Evolutionary conservation across 768 basidiomycete genomes (phyloP), one percentile per base, ranked within the genome.

Genomic region (Tulasnella sp.): DNA sequence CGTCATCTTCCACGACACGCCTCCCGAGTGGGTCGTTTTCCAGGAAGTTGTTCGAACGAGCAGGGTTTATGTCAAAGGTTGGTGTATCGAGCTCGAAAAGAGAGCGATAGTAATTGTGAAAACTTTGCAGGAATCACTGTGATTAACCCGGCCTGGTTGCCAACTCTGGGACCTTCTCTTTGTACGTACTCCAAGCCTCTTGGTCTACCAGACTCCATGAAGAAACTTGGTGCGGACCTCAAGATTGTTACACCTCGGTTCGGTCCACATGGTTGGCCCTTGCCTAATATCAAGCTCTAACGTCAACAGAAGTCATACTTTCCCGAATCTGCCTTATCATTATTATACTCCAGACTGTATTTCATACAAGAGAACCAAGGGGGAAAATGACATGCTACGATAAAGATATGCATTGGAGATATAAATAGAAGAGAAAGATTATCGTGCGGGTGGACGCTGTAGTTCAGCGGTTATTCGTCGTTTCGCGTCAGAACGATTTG

Each of bases 171-270:
- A 75, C 86, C 88, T n/a, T 86, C 91, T 0, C 84, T 98, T 32
- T 98, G 96, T 84, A 92, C 92, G 0, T 98, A 93, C 83, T 95
- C 94, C 9, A 96, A 95, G 84, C 93, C 94, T 1, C 83, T 89
- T 35, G 92, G 92, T 84, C 91, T 84, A 32, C 81, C 83, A 26
- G 77, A 80, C 4, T 78, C 80, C 10, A 76, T 79, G 77, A 80
- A 80, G 32, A 79, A 80, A 80, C 48, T 91, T 74, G 89, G 85
- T 57, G 84, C 86, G 0, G 92, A 95, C 9, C 85, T 88, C 13
- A 85, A 91, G 79, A 90, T 95, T 88, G 89, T 91, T 13, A 90
- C 91, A 71, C 97, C 97, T 0, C 90, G 88, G 74, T 98, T 96
- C 83, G 95, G 95, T 13, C 91, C 91, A 51, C 90, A 91, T 40